A percentile compares a stretch with the other conserved stretches of the same genome.
Conservation (phyloP, 2,329 filamentous ascomycete species). For the Tetracladium maxilliforme region DNA sequence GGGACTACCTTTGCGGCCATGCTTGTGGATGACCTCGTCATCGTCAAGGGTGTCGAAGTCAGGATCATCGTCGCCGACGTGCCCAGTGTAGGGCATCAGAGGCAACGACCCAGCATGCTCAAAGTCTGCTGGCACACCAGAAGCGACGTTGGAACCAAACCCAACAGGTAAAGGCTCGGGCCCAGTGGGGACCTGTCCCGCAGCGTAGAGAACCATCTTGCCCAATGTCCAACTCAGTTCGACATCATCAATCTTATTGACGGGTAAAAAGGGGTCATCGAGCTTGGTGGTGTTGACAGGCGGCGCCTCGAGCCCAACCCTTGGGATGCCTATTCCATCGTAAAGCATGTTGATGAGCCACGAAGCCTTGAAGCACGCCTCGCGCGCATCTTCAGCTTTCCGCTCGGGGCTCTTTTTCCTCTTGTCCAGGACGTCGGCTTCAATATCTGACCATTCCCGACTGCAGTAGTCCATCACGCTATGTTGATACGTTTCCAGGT, state of each 20-base stretch:
- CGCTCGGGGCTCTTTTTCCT: constrained; percentile 60
- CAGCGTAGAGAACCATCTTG: constrained; percentile 90
- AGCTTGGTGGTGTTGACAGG: constrained; percentile 23
- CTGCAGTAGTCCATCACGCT: constrained; percentile 76
- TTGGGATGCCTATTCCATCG: constrained; percentile 86
- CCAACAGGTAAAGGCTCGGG: constrained; percentile 75
- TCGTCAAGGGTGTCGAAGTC: constrained; percentile 37
- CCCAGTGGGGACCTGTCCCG: constrained; percentile 79
- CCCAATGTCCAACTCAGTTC: constrained; percentile 97
- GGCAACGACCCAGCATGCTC: constrained; percentile 57
- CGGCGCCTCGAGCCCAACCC: constrained; percentile 65
- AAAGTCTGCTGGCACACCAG: constrained; percentile 58
- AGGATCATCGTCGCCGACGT: constrained; percentile 24
- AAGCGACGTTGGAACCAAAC: constrained; percentile 67
- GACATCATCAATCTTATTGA: constrained; percentile 79
- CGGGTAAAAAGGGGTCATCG: constrained; percentile 71
- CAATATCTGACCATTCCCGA: constrained; percentile 67
- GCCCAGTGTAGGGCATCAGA: constrained; percentile 14
- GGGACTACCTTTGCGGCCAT: background rate
- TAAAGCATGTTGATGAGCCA: constrained; percentile 97
- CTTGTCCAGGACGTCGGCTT: constrained; percentile 45
- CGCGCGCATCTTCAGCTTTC: constrained; percentile 61
- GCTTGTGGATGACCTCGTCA: constrained; percentile 45
- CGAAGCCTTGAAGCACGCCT: constrained; percentile 94
- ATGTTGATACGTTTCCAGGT: constrained; percentile 78